Conservation (phyloP, 139 green algal species). For the Desmodesmus armatus region DNA sequence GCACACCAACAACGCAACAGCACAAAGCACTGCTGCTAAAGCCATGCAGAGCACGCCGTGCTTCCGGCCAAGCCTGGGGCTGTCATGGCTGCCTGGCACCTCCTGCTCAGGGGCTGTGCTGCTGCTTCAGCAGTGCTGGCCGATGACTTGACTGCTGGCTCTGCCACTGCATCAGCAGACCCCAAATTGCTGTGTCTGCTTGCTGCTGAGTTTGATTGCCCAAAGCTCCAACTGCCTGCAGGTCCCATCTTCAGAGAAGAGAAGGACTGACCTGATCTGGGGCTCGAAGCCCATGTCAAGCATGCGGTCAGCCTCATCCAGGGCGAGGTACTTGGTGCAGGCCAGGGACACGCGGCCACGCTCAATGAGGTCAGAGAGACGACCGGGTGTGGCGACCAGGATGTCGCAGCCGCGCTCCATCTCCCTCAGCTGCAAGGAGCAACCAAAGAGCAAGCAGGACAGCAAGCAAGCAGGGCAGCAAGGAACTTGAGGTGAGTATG, state of each 20-base stretch:
- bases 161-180: neutral
- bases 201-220: neutral
- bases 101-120: no score
- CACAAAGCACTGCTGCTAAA: no score
- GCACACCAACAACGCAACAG: no score
- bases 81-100: no score
- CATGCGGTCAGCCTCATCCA: conserved; percentile 98
- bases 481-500: no score
- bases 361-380: conserved; percentile 91
- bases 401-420: conserved; percentile 86
- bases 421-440: conserved; percentile 48
- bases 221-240: neutral
- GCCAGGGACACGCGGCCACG: conserved; percentile 74
- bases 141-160: neutral
- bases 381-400: conserved; percentile 90
- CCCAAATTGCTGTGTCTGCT: neutral
- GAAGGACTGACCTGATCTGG: conserved; percentile 60
- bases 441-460: neutral
- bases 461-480: no score
- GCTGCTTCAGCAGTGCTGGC: neutral
- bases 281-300: conserved; percentile 97
- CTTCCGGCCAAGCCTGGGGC: no score
- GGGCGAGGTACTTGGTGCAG: conserved; percentile 89
- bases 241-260: neutral
- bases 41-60: no score